A percentile compares a stretch with the other conserved stretches of the same genome.
These are phyloP conservation scores for Puccinia horiana DNA, from an alignment of 1,284 basidiomycete genomes.

Conservation along the genomic window DNA sequence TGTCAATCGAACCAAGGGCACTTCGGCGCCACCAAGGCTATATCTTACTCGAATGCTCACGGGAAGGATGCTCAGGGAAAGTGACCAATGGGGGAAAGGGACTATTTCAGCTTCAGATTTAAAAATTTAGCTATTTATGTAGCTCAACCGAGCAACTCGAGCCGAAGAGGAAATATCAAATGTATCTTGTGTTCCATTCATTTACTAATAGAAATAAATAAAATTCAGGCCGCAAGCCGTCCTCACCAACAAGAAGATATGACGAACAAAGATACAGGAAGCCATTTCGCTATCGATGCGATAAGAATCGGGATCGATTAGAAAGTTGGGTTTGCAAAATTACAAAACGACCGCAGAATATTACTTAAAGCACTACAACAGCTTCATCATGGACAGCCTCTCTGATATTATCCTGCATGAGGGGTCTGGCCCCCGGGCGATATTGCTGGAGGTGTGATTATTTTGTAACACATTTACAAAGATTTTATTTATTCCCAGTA, in stretches of 20 bases:
- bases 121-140: background rate
- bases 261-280: background rate
- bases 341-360: background rate
- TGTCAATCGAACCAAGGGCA: background rate
- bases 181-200: background rate
- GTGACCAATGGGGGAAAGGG: background rate
- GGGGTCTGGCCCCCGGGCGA: background rate
- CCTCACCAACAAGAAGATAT: background rate
- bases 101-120: background rate
- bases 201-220: background rate
- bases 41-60: background rate
- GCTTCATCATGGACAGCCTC: background rate
- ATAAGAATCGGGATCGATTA: slow-evolving; percentile 3
- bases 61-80: too few species aligned
- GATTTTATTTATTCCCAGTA: too few species aligned
- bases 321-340: background rate
- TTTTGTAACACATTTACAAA: background rate
- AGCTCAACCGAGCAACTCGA: slow-evolving; percentile 2
- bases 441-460: background rate
- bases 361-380: background rate
- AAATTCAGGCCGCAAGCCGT: background rate
- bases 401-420: background rate
- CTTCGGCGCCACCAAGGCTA: background rate
- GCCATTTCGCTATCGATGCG: slow-evolving; percentile 23
- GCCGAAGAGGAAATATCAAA: background rate